Evolutionary conservation across 371 early-diverging fungal species (phyloP).

Genomic region (Rhizopus stolonifer): DNA sequence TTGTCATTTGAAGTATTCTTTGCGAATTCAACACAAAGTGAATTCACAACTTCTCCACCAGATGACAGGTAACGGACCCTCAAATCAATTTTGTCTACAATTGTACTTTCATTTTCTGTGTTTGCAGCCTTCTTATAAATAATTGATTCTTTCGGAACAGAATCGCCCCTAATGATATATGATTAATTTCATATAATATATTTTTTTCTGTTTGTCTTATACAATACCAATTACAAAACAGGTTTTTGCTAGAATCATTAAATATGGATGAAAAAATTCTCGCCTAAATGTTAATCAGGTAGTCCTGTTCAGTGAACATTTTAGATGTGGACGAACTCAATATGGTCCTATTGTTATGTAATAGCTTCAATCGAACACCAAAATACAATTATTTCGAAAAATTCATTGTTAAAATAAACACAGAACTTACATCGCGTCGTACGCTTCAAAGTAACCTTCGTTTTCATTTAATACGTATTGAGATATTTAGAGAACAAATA

Average conservation of each 20-base stretch:
- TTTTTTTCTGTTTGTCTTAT: neutral
- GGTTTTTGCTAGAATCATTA: neutral
- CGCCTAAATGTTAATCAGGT: conserved; percentile 5
- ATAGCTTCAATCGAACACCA: neutral
- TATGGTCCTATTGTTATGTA: neutral
- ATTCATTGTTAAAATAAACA: neutral
- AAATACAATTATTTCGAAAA: neutral
- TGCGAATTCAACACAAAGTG: neutral
- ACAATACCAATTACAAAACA: conserved; percentile 1
- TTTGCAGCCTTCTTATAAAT: neutral
- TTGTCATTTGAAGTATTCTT: neutral
- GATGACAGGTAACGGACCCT: neutral
- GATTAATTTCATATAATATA: neutral
- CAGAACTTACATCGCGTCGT: conserved; percentile 5
- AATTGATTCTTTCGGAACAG: conserved; percentile 1
- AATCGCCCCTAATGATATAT: neutral
- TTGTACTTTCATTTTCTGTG: neutral
- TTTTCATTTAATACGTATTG: conserved; percentile 7
- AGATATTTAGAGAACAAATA: too few relatives aligned
- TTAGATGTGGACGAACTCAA: neutral
- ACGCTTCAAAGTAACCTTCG: conserved; percentile 6
- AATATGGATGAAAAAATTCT: conserved; percentile 2
- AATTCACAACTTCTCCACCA: neutral
- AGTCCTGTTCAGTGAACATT: conserved; percentile 1
- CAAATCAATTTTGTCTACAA: conserved; percentile 2